These are phyloP conservation scores for Vaccinium corymbosum DNA, from an alignment of 148 eudicot species.

Conservation along the genomic window DNA sequence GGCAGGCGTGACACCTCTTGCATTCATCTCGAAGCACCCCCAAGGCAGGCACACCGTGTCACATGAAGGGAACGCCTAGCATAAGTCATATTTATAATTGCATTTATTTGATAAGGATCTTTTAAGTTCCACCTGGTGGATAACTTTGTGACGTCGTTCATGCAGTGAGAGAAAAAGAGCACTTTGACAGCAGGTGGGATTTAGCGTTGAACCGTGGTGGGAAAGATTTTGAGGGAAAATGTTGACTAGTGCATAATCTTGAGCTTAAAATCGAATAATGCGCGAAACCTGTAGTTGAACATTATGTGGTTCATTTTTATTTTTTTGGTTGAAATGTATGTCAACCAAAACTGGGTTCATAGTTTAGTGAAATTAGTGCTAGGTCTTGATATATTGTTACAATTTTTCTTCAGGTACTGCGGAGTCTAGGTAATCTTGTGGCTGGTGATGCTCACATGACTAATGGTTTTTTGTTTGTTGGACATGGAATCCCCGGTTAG, in stretches of 20 bases:
- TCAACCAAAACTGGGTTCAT: background rate
- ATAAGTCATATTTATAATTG: no score
- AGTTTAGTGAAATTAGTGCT: background rate
- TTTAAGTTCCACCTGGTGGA: no score
- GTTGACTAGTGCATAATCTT: background rate
- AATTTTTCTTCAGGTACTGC: constrained; percentile 47
- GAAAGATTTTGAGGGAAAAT: background rate
- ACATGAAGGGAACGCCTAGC: no score
- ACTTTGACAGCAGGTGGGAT: background rate
- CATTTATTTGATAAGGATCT: no score
- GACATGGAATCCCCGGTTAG: constrained; percentile 71
- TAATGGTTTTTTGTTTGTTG: constrained; percentile 53
- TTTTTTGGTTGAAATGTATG: background rate
- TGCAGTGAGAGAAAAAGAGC: background rate
- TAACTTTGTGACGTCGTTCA: background rate
- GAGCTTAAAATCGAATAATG: background rate
- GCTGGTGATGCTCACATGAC: constrained; percentile 74
- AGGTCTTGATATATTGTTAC: background rate
- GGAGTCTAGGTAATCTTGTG: constrained; percentile 92
- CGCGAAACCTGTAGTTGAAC: background rate
- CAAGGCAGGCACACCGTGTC: background rate
- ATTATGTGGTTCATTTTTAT: background rate
- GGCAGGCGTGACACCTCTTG: no score
- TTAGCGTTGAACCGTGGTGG: background rate
- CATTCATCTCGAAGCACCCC: no score